phyloP scores from a whole-genome alignment of 2,329 filamentous ascomycete genomes.

The Epichloe coenophiala region DNA sequence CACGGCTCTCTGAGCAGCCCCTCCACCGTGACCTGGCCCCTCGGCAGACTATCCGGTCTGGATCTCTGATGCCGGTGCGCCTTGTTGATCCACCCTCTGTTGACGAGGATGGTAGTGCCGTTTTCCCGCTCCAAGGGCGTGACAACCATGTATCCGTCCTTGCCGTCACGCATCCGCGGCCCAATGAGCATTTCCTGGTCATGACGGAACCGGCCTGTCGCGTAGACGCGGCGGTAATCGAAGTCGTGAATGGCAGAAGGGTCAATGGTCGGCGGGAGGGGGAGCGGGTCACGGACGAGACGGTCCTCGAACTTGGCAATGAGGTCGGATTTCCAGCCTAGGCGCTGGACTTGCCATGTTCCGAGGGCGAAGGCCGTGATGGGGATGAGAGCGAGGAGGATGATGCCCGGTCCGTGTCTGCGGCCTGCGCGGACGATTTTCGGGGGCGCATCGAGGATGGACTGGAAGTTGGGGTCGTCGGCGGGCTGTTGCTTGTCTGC shows the following conservation, averaged over 20 bases:
- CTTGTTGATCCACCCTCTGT: slow-evolving; percentile 84
- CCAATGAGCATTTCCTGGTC: slow-evolving; percentile 95
- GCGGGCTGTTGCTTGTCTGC: slow-evolving; percentile 34
- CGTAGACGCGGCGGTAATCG: slow-evolving; percentile 75
- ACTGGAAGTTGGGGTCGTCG: slow-evolving; percentile 69
- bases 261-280: slow-evolving; percentile 72
- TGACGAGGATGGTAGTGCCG: slow-evolving; percentile 66
- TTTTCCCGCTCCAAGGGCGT: slow-evolving; percentile 69
- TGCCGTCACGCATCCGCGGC: slow-evolving; percentile 74
- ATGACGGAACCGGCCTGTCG: slow-evolving; percentile 62
- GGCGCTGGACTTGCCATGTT: slow-evolving; percentile 87
- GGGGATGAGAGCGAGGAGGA: slow-evolving; percentile 77
- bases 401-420: slow-evolving; percentile 64
- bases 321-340: slow-evolving; percentile 87
- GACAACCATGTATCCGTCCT: slow-evolving; percentile 82
- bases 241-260: slow-evolving; percentile 74
- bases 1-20: slow-evolving; percentile 78
- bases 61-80: slow-evolving; percentile 53
- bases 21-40: slow-evolving; percentile 63
- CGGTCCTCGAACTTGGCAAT: slow-evolving; percentile 88
- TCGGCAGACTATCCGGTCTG: slow-evolving; percentile 51
- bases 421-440: slow-evolving; percentile 62
- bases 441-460: slow-evolving; percentile 80
- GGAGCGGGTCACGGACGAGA: slow-evolving; percentile 70
- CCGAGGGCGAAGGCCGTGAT: slow-evolving; percentile 82